phyloP scores from a whole-genome alignment of 2,329 filamentous ascomycete species.

The Talaromyces sp. region DNA sequence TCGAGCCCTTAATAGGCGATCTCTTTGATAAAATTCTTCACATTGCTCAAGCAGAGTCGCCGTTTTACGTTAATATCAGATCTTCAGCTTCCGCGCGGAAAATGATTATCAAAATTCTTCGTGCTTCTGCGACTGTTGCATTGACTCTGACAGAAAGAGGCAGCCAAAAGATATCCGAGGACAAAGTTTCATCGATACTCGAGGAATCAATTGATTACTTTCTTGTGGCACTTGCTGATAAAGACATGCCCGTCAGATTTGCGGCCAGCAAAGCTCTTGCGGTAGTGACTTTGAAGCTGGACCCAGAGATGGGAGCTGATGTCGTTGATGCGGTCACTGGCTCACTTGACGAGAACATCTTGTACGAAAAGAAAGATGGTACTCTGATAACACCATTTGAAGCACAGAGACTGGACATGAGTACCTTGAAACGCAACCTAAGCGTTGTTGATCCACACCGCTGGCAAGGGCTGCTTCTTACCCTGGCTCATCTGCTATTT shows the following conservation, averaged over 20 bases:
- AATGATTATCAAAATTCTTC: constrained; percentile 75
- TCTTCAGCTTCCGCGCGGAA: constrained; percentile 78
- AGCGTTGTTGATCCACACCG: constrained; percentile 72
- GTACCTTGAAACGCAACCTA: constrained; percentile 52
- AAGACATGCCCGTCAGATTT: constrained; percentile 84
- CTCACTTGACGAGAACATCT: constrained; percentile 57
- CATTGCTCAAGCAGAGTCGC: constrained; percentile 50
- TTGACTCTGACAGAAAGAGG: constrained; percentile 47
- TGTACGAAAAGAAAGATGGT: constrained; percentile 47
- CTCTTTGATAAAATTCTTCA: constrained; percentile 63
- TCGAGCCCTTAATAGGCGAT: constrained; percentile 59
- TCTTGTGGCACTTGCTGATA: constrained; percentile 72
- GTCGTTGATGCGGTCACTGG: constrained; percentile 83
- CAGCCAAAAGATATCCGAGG: constrained; percentile 21
- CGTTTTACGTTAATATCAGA: constrained; percentile 51
- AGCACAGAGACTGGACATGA: constrained; percentile 26
- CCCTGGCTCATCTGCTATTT: constrained; percentile 80
- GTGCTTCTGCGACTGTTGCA: constrained; percentile 65
- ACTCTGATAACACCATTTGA: constrained; percentile 33
- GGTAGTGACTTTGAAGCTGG: constrained; percentile 74
- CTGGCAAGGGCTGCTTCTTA: constrained; percentile 91
- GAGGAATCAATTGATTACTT: constrained; percentile 80
- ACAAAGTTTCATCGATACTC: constrained; percentile 50
- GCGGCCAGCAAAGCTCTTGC: constrained; percentile 91
- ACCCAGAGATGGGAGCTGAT: constrained; percentile 74